A percentile compares a stretch with the other conserved stretches of the same genome.
Conservation (phyloP, 495 filamentous ascomycete species). For the Astrothelium macrocarpum region DNA sequence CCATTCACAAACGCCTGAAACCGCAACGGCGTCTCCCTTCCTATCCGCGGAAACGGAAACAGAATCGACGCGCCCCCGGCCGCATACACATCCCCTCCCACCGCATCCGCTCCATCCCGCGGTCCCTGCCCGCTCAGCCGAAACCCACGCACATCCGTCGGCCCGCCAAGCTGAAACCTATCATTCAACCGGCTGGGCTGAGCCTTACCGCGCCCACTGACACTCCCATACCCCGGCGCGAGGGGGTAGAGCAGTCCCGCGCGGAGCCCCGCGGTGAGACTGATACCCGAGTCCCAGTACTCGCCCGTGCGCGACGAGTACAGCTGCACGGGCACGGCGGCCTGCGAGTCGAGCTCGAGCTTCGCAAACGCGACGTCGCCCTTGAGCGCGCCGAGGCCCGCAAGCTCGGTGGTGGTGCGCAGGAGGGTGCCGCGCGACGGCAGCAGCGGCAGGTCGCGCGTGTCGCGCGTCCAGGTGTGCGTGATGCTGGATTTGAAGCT, state of each 20-base stretch:
- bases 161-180: constrained; percentile 88
- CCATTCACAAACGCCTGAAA: constrained; percentile 87
- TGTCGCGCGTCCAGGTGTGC: constrained; percentile 71
- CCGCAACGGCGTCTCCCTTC: constrained; percentile 70
- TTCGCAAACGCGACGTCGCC: constrained; percentile 91
- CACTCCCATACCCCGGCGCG: constrained; percentile 39
- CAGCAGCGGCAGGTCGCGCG: constrained; percentile 70
- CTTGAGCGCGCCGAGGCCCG: constrained; percentile 71
- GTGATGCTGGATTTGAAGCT: constrained; percentile 77
- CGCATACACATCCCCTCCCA: constrained; percentile 85
- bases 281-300: constrained; percentile 62
- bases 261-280: constrained; percentile 52
- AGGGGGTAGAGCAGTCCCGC: constrained; percentile 57
- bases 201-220: no score
- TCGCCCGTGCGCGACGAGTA: constrained; percentile 39
- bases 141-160: constrained; percentile 91
- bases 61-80: constrained; percentile 78
- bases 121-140: constrained; percentile 79
- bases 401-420: constrained; percentile 68
- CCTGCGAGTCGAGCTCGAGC: constrained; percentile 70
- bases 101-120: constrained; percentile 69
- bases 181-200: constrained; percentile 77
- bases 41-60: constrained; percentile 70
- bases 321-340: constrained; percentile 59
- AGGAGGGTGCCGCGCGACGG: constrained; percentile 70